Base-by-base conservation (phyloP, 2,329 filamentous ascomycete species). In the Cadophora sp. region DNA sequence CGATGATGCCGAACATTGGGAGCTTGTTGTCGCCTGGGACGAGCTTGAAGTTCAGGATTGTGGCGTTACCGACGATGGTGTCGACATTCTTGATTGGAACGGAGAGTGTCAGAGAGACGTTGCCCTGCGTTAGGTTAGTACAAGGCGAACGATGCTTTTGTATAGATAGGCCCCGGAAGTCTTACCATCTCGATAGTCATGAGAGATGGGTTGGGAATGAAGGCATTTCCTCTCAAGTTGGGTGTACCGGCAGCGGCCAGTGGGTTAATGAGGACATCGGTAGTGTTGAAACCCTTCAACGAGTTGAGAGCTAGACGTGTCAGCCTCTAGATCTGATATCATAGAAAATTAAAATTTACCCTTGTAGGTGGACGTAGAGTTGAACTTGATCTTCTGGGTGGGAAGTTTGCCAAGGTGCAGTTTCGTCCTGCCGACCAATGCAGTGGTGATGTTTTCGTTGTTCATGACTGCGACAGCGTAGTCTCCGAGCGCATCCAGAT, bases 181-280 rank as follows among this genome's bases (percentile, higher is more conserved):
- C 62, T 36, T 68, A 72, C 72, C 80, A 89, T 80, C 51, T 79
- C 77, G 65, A 89, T 77, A 4, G 83, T 86, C 77, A 88, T 79
- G 64, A 86, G 80, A 1, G 85, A 85, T 0, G 87, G 86, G 74
- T 89, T 90, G 67, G 86, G 86, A 59, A 90, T 86, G 68, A 76
- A 79, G 56, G 86, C 83, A 14, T 78, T 81, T 71, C 85, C 87
- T 24, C 81, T 74, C 72, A 87, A 80, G 75, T 88, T 89, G 66
- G 81, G 80, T 55, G 81, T 82, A 69, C 85, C 82, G 0, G 75
- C 66, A 30, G 77, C 66, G 0, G 75, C 65, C 39, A 75, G 76
- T 9, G 78, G 73, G 65, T 83, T 76, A 70, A 87, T 79, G 43
- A 78, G 78, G 73, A 86, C 80, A 39, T 82, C 76, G 18, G 80